Conservation (phyloP, 495 filamentous ascomycete species). For the Xylaria cubensis region DNA sequence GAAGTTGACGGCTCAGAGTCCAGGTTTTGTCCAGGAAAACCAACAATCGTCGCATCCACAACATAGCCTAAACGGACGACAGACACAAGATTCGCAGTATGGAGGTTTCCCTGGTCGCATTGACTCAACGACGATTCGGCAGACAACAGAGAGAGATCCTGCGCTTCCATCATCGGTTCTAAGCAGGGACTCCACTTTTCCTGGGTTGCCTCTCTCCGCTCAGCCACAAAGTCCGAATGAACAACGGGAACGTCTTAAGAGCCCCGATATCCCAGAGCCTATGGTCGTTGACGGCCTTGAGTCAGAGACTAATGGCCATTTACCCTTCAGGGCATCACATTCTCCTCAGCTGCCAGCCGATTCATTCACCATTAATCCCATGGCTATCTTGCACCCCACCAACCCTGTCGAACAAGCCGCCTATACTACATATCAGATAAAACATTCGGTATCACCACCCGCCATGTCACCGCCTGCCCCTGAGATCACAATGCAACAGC, state of each 20-base stretch:
- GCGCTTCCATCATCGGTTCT: slow-evolving; percentile 40
- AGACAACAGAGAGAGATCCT: slow-evolving; percentile 39
- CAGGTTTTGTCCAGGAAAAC: slow-evolving; percentile 15
- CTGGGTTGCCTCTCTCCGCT: slow-evolving; percentile 40
- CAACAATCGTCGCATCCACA: slow-evolving; percentile 29
- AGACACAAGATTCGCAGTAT: slow-evolving; percentile 36
- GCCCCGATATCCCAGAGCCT: slow-evolving; percentile 43
- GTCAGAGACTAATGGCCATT: slow-evolving; percentile 30
- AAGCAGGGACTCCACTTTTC: slow-evolving; percentile 34
- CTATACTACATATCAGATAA: slow-evolving; percentile 50
- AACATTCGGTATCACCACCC: slow-evolving; percentile 46
- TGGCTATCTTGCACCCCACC: slow-evolving; percentile 55
- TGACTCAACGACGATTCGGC: slow-evolving; percentile 36
- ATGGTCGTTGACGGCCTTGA: slow-evolving; percentile 38
- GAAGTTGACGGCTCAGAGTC: slow-evolving; percentile 10
- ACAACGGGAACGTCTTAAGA: slow-evolving; percentile 41
- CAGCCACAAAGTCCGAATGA: slow-evolving; percentile 41
- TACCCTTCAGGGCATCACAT: slow-evolving; percentile 34
- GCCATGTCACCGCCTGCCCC: slow-evolving; percentile 29
- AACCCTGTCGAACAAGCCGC: slow-evolving; percentile 49
- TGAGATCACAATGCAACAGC: slow-evolving; percentile 36
- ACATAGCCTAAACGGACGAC: slow-evolving; percentile 31
- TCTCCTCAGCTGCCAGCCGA: slow-evolving; percentile 41
- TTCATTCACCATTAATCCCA: slow-evolving; percentile 43
- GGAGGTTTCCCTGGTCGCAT: slow-evolving; percentile 33